These are phyloP conservation scores for Candida xiaguanensis DNA, from an alignment of 805 yeast genomes.

Conservation along the genomic window DNA sequence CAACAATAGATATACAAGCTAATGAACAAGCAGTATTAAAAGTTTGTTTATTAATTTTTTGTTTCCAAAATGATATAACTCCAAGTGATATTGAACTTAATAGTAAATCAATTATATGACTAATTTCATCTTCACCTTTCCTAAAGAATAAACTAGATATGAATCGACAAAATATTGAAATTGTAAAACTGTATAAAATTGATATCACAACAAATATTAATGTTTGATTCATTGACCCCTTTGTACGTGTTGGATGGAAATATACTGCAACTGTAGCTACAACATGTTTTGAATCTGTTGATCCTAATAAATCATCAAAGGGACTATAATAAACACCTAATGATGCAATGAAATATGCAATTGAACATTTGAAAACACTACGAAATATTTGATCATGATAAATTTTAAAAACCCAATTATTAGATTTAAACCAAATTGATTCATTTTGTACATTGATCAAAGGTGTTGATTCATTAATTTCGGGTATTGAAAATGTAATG, in stretches of 20 bases:
- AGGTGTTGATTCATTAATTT: not conserved
- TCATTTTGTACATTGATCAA: not conserved
- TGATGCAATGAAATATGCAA: conserved; percentile 74
- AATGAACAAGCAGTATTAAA: conserved; percentile 81
- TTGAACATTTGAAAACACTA: conserved; percentile 57
- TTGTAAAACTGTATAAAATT: conserved; percentile 48
- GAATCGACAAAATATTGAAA: conserved; percentile 50
- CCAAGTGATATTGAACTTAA: conserved; percentile 59
- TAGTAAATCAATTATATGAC: conserved; percentile 52
- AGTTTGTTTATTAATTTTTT: conserved; percentile 58
- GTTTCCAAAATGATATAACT: conserved; percentile 64
- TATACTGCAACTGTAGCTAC: conserved; percentile 82
- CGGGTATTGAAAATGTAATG: conserved; percentile 15
- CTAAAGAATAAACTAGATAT: conserved; percentile 45
- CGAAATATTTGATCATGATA: conserved; percentile 17
- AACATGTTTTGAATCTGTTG: conserved; percentile 72
- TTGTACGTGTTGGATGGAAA: conserved; percentile 76
- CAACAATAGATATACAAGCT: conserved; percentile 66
- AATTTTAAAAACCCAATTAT: not conserved
- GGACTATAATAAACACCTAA: conserved; percentile 60
- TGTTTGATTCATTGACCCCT: conserved; percentile 79
- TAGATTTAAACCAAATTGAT: not conserved
- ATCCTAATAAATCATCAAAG: conserved; percentile 52
- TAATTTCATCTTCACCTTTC: conserved; percentile 43
- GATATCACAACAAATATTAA: conserved; percentile 56